Evolutionary conservation across 1,139 yeast genomes (phyloP), one percentile per base, ranked within the genome.

Genomic region (Blastobotrys illinoisensis): DNA sequence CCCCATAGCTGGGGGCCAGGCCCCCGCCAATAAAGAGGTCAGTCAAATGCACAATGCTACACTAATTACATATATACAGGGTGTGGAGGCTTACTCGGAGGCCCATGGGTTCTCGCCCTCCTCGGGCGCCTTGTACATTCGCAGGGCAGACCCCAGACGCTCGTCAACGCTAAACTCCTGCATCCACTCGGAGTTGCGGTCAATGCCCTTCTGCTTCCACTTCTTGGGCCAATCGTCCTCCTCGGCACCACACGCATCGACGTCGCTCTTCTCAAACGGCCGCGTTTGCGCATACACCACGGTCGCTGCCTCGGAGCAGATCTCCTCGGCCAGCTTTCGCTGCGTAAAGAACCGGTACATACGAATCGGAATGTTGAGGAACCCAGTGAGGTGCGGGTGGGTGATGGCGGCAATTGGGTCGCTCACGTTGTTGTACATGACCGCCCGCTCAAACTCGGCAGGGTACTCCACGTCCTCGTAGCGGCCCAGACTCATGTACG

Each of bases 181-280:
- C 54, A 86, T 84, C 99, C 99, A 93, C 68, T 91, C 98, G 58
- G 95, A 86, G 46, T 80, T 74, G 64, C 82, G 85, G 55, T 81
- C 86, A 50, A 72, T 67, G 16, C 96, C 96, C 59, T 76, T 79
- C 59, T 81, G 78, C 47, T 88, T 86, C 96, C 97, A 95, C 58
- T 80, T 79, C 58, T 75, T 74, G 20, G 98, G 97, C 99, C 99
- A 95, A 62, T 89, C 95, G 16, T 72, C 67, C 67, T 93, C 98
- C 68, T 95, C 99, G 46, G 76, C 82, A 44, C 71, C 70, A 9
- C 84, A 86, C 62, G 79, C 70, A 44, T 76, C 73, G 63, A 88
- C 95, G 4, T 64, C 66, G 50, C 75, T 74, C 51, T 68, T 67
- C 52, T 75, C 78, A 64, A 83, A 88, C 3, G 82, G 80, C 49